Conservation (phyloP, 176 grass and related monocot species). For the Oryza meyeriana region DNA sequence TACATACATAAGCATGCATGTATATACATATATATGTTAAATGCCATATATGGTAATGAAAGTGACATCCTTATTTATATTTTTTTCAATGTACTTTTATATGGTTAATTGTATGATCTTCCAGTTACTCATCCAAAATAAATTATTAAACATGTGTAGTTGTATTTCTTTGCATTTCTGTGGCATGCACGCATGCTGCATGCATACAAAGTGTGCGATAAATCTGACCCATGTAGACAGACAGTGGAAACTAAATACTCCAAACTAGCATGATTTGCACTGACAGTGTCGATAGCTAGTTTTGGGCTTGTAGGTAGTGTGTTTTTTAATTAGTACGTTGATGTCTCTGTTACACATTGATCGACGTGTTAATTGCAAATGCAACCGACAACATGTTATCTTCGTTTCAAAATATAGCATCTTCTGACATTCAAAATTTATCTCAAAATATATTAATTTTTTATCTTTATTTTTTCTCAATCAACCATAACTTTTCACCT, state of each 20-base stretch:
- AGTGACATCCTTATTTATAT: neutral
- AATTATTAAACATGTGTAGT: neutral
- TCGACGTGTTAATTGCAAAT: neutral
- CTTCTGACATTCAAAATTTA: too few relatives aligned
- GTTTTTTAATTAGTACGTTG: neutral
- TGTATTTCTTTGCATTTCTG: neutral
- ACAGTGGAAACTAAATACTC: too few relatives aligned
- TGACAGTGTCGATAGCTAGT: neutral
- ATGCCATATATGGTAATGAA: neutral
- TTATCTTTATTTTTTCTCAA: too few relatives aligned
- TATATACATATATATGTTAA: neutral
- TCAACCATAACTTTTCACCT: too few relatives aligned
- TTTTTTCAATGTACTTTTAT: neutral
- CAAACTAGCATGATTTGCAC: neutral
- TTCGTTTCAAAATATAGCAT: too few relatives aligned
- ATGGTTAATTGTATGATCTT: neutral
- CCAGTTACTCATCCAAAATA: neutral
- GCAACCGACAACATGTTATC: neutral
- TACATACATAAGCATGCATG: too few relatives aligned
- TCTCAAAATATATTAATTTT: too few relatives aligned
- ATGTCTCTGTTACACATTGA: neutral
- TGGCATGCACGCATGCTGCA: neutral
- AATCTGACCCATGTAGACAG: too few relatives aligned
- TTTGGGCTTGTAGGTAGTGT: neutral
- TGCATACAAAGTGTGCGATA: neutral